These are phyloP conservation scores for Diversispora eburnea DNA, from an alignment of 192 early-diverging fungal genomes.

Conservation along the genomic window DNA sequence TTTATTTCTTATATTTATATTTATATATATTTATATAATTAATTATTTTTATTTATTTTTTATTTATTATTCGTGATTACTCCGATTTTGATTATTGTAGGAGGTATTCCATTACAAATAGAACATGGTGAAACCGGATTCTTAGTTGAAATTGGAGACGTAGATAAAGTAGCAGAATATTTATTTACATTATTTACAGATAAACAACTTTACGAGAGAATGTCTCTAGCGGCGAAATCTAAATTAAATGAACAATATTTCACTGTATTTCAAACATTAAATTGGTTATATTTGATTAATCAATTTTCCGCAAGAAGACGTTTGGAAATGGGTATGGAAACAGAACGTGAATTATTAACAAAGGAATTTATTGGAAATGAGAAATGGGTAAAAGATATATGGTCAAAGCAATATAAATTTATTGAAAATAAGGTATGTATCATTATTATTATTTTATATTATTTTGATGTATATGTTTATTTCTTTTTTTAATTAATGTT, in stretches of 20 bases:
- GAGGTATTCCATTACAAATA: constrained; percentile 83
- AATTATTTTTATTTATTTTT: not conserved
- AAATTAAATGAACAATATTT: constrained; percentile 63
- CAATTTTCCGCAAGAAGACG: constrained; percentile 44
- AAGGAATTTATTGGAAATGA: constrained; percentile 34
- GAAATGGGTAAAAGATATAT: constrained; percentile 44
- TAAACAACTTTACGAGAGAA: constrained; percentile 42
- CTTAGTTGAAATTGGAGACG: constrained; percentile 60
- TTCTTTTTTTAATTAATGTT: too few relatives aligned
- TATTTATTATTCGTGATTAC: not conserved
- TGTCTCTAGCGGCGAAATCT: constrained; percentile 38
- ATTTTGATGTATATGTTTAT: too few relatives aligned
- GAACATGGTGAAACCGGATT: constrained; percentile 64
- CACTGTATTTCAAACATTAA: constrained; percentile 66
- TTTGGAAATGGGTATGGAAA: constrained; percentile 23
- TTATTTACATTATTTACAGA: constrained; percentile 60
- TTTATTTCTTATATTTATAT: not conserved
- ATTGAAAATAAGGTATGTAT: not conserved
- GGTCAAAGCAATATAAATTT: constrained; percentile 35
- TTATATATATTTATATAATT: not conserved
- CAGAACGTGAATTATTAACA: constrained; percentile 10
- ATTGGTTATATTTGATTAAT: constrained; percentile 71
- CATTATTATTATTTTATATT: too few relatives aligned
- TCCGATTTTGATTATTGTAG: constrained; percentile 33
- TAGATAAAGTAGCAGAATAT: constrained; percentile 55